These are phyloP conservation scores for Toxoplasma gondii DNA, from an alignment of 169 alveolate genomes.

Conservation along the genomic window DNA sequence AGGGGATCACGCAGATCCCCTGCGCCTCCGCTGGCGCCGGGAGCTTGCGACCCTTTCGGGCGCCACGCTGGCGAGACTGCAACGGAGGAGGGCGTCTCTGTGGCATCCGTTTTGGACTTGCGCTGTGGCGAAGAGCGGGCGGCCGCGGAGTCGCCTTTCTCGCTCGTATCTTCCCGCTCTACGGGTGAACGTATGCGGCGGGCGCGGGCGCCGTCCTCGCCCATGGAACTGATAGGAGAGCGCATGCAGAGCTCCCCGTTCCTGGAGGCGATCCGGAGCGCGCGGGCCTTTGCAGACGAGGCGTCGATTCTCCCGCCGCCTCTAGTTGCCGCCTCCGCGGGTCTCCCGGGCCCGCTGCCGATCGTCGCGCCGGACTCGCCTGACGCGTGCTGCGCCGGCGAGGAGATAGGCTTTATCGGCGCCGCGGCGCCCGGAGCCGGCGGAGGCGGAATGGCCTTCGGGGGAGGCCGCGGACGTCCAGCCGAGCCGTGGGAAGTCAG, in stretches of 20 bases:
- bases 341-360: not conserved
- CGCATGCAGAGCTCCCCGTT: not conserved
- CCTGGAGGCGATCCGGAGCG: not conserved
- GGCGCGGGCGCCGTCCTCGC: not conserved
- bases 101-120: not conserved
- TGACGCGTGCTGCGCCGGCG: no score
- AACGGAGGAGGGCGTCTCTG: not conserved
- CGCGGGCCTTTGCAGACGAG: not conserved
- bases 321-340: not conserved
- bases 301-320: not conserved
- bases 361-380: no score
- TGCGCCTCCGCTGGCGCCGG: no score
- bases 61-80: not conserved
- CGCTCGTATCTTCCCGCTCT: not conserved
- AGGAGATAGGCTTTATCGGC: no score
- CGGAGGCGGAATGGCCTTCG: not conserved
- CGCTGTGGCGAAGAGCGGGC: not conserved
- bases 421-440: not conserved
- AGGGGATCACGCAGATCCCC: not conserved
- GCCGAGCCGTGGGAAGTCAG: not conserved
- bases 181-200: not conserved
- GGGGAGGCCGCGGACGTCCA: not conserved
- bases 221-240: not conserved
- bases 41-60: not conserved
- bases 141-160: not conserved